Percentiles rank a stretch among this genome's conserved stretches.
These are phyloP conservation scores for Macadamia tetraphylla DNA, from an alignment of 164 flowering plant genomes.

Conservation along the genomic window DNA sequence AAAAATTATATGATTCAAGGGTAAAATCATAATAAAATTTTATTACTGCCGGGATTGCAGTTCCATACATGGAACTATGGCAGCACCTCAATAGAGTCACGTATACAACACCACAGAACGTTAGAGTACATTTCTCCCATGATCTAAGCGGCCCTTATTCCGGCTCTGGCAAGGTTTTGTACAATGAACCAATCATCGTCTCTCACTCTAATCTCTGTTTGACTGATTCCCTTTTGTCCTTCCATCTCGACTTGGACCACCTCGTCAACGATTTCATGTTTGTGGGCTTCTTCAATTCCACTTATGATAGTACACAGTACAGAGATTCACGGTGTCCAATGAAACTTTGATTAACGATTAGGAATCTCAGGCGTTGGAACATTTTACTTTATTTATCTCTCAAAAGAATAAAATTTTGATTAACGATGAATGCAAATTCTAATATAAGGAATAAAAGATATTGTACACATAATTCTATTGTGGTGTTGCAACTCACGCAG, in stretches of 20 bases:
- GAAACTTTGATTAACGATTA: conserved; percentile 88
- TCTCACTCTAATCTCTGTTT: conserved; percentile 73
- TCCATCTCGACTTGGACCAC: conserved; percentile 41
- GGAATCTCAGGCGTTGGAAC: conserved; percentile 84
- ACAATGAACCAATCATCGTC: conserved; percentile 51
- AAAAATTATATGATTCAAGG: no score
- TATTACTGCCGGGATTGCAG: no score
- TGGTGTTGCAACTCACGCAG: no score
- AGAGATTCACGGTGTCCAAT: conserved; percentile 69
- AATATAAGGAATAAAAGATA: no score
- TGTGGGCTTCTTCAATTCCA: conserved; percentile 85
- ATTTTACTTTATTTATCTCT: conserved; percentile 28
- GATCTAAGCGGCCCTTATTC: conserved; percentile 79
- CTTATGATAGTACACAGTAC: conserved; percentile 73
- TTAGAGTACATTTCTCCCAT: conserved; percentile 55
- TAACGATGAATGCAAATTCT: no score
- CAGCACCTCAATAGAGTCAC: no score
- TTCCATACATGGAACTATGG: no score
- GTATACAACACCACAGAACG: conserved; percentile 29
- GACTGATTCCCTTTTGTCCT: conserved; percentile 39
- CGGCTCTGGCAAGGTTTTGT: conserved; percentile 66
- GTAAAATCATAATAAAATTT: no score
- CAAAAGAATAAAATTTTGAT: no score
- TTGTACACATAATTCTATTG: no score
- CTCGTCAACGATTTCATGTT: conserved; percentile 62